Evolutionary conservation across 164 flowering plant species (phyloP).

Genomic region (Kalanchoe fedtschenkoi): DNA sequence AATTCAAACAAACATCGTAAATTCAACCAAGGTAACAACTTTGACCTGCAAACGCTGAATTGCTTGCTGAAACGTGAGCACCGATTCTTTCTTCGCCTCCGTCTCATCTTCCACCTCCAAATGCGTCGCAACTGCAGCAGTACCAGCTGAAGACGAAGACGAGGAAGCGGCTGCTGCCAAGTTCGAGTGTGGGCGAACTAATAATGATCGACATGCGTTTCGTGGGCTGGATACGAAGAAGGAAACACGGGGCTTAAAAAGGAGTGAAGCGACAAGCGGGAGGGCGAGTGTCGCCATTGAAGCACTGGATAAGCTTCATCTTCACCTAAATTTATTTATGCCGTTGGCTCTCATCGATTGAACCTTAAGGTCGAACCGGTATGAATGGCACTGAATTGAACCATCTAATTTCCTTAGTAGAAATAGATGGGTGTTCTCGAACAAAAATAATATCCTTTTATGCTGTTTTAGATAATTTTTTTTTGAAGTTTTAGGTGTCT

Average conservation of each 20-base stretch:
- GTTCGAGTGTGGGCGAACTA: neutral
- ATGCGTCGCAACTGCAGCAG: constrained; percentile 19
- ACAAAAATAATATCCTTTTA: too few relatives aligned
- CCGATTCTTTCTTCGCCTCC: constrained; percentile 16
- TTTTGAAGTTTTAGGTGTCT: too few relatives aligned
- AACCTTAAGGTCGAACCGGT: neutral
- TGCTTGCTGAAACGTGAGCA: constrained; percentile 85
- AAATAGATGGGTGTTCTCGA: too few relatives aligned
- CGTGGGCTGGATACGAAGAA: constrained; percentile 13
- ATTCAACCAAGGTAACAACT: neutral
- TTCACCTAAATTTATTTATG: neutral
- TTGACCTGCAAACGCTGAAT: constrained; percentile 85
- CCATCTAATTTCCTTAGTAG: too few relatives aligned
- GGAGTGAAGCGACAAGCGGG: constrained; percentile 29
- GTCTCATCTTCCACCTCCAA: constrained; percentile 14
- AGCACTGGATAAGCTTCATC: neutral
- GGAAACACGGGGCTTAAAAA: constrained; percentile 23
- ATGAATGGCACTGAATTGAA: too few relatives aligned
- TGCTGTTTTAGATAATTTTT: too few relatives aligned
- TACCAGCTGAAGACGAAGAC: constrained; percentile 12
- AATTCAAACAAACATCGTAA: neutral
- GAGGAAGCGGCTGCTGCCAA: constrained; percentile 9
- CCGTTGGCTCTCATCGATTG: neutral
- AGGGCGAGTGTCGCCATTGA: constrained; percentile 28
- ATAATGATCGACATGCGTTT: constrained; percentile 9